A percentile compares a stretch with the other conserved stretches of the same genome.
These are phyloP conservation scores for Astrephomene gubernaculifera DNA, from an alignment of 139 green algal species.

Conservation along the genomic window DNA sequence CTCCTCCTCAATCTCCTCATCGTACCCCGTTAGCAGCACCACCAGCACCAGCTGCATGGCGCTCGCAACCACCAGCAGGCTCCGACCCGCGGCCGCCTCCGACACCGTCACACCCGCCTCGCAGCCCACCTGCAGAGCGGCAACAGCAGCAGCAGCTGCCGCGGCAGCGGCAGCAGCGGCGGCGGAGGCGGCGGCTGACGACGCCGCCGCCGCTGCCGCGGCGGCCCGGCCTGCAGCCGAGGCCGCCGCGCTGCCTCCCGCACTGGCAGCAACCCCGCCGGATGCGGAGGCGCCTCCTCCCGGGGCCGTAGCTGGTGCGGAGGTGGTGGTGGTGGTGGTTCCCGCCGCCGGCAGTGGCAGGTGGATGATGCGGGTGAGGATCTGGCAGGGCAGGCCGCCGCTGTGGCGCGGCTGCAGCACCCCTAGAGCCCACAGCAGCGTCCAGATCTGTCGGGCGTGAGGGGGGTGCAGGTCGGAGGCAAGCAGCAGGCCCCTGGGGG, in stretches of 20 bases:
- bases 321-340: too few species aligned
- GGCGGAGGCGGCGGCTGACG: background rate
- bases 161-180: constrained; percentile 6
- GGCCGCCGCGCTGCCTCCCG: too few species aligned
- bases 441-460: constrained; percentile 39
- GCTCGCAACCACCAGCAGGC: constrained; percentile 39
- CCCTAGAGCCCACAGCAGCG: constrained; percentile 32
- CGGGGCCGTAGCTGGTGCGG: background rate
- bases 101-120: constrained; percentile 20
- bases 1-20: constrained; percentile 54
- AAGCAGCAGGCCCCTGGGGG: constrained; percentile 42
- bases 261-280: too few species aligned
- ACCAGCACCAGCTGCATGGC: constrained; percentile 19
- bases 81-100: constrained; percentile 27
- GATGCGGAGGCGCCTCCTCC: too few species aligned
- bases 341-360: constrained; percentile 7
- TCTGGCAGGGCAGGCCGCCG: constrained; percentile 19
- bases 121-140: background rate
- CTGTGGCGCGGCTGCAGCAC: constrained; percentile 29
- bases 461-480: constrained; percentile 16
- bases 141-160: background rate
- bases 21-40: constrained; percentile 38
- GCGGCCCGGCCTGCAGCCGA: background rate
- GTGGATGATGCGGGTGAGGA: constrained; percentile 30
- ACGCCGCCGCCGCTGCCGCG: background rate